Conservation (phyloP, 805 yeast species). For the Ogataea trehaloabstinens region DNA sequence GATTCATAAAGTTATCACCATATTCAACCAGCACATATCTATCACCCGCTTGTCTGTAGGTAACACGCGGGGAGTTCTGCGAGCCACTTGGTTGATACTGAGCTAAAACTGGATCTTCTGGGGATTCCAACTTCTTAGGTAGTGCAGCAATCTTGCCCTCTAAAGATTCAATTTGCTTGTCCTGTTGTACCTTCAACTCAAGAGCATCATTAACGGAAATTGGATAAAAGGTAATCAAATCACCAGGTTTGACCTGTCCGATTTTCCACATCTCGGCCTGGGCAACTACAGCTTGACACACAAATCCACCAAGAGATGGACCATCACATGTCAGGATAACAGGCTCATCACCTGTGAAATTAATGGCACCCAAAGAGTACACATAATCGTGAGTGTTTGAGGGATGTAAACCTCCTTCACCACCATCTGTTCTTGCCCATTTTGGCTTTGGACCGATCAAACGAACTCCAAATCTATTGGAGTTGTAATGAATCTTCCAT, state of each 20-base stretch:
- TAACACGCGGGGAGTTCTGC: slow-evolving; percentile 61
- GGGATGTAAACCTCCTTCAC: slow-evolving; percentile 97
- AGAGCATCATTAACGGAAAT: slow-evolving; percentile 68
- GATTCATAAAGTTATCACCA: slow-evolving; percentile 85
- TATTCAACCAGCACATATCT: slow-evolving; percentile 88
- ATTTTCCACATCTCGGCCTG: slow-evolving; percentile 98
- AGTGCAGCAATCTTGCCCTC: slow-evolving; percentile 37
- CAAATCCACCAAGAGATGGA: slow-evolving; percentile 96
- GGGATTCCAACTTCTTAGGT: slow-evolving; percentile 36
- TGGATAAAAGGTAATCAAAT: slow-evolving; percentile 75
- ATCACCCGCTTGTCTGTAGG: slow-evolving; percentile 96
- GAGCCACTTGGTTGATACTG: slow-evolving; percentile 44
- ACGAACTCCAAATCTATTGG: slow-evolving; percentile 95
- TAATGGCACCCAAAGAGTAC: slow-evolving; percentile 93
- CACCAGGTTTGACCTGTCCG: slow-evolving; percentile 97
- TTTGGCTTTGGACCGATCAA: slow-evolving; percentile 92
- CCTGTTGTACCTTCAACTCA: slow-evolving; percentile 59
- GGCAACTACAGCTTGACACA: slow-evolving; percentile 92
- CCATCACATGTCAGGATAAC: slow-evolving; percentile 97
- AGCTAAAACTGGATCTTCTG: slow-evolving; percentile 71
- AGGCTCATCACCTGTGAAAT: slow-evolving; percentile 98
- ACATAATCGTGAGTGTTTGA: slow-evolving; percentile 98
- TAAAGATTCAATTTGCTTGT: slow-evolving; percentile 46
- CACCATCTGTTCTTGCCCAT: slow-evolving; percentile 97
- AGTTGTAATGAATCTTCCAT: slow-evolving; percentile 97